These are phyloP conservation scores for Lachancea dasiensis DNA, from an alignment of 805 yeast genomes.

Conservation along the genomic window DNA sequence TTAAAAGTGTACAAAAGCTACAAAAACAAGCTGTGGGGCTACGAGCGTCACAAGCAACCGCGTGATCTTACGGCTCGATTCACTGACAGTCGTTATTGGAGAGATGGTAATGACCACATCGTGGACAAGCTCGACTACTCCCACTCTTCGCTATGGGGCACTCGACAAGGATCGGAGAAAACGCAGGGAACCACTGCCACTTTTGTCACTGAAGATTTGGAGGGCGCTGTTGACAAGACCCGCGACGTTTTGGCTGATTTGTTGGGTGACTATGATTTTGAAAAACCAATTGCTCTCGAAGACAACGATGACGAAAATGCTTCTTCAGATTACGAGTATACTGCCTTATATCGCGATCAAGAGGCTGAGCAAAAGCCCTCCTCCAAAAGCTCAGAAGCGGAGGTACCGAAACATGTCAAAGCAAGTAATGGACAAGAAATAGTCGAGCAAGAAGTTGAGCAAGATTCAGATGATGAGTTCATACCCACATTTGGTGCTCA, in stretches of 20 bases:
- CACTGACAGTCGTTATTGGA: constrained; percentile 60
- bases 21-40: constrained; percentile 89
- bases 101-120: constrained; percentile 71
- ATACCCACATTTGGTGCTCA: constrained; percentile 47
- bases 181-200: constrained; percentile 7
- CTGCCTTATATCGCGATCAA: neutral
- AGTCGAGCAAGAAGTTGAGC: constrained; percentile 20
- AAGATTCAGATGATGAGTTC: constrained; percentile 31
- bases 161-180: constrained; percentile 1
- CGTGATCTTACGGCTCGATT: constrained; percentile 61
- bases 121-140: constrained; percentile 50
- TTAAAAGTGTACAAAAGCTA: constrained; percentile 51
- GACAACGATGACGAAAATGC: constrained; percentile 38
- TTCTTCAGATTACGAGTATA: constrained; percentile 42
- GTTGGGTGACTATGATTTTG: constrained; percentile 45
- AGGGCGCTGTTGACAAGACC: constrained; percentile 40
- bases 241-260: constrained; percentile 43
- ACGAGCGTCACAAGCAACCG: constrained; percentile 57
- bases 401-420: constrained; percentile 21
- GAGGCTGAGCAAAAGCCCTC: neutral
- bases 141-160: constrained; percentile 12
- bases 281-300: constrained; percentile 41
- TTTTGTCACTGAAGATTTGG: constrained; percentile 24
- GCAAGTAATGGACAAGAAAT: constrained; percentile 22
- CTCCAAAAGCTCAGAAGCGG: too few species aligned